Base-by-base conservation (phyloP, 2,329 filamentous ascomycete genomes). In the Macroventuria anomochaeta region DNA sequence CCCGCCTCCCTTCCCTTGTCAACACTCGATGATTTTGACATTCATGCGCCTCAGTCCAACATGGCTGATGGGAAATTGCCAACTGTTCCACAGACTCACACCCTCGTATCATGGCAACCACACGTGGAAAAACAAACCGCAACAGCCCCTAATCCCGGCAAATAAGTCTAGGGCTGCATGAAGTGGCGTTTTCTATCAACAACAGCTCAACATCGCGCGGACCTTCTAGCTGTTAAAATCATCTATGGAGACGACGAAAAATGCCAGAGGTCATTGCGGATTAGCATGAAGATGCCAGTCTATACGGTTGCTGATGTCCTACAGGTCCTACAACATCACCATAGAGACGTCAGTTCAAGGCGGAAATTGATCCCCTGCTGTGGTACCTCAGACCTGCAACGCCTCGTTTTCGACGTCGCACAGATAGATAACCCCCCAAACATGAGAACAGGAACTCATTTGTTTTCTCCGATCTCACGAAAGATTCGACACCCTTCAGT, bases 361-460 rank as follows among this genome's bases (percentile, higher is more conserved):
- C 48, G 51, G 51, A 48, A 44, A 47, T 36, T 48, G 26, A 33
- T 13, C 18, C 6, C 36, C 44, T 54, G 51, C 29, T 26, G 51
- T 54, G 39, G 32, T 25, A 54, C 51, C 39, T 7, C 41, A 23
- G 21, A 40, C 21, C 46, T 48, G 44, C 50, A 48, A 25, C 43
- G 28, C 33, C 43, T 43, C 38, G 1, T 20, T 39, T 26, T 41
- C 39, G 33, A 21, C 39, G 39, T 49, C 17, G 11, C 34, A 49
- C 51, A 44, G 29, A 23, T 12, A 33, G 7, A 21, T 33, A 37
- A 21, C 4, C 5, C 37, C 32, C 43, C 46, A 41, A 48, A 53
- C 44, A 48, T 26, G 31, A 23, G 23, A 39, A 43, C 10, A 34
- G 38, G 20, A 47, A 26, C 25, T 36, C 7, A 31, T 41, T 43